These are phyloP conservation scores for Scytalidium lignicola DNA, from an alignment of 2,329 filamentous ascomycete genomes.

Conservation along the genomic window DNA sequence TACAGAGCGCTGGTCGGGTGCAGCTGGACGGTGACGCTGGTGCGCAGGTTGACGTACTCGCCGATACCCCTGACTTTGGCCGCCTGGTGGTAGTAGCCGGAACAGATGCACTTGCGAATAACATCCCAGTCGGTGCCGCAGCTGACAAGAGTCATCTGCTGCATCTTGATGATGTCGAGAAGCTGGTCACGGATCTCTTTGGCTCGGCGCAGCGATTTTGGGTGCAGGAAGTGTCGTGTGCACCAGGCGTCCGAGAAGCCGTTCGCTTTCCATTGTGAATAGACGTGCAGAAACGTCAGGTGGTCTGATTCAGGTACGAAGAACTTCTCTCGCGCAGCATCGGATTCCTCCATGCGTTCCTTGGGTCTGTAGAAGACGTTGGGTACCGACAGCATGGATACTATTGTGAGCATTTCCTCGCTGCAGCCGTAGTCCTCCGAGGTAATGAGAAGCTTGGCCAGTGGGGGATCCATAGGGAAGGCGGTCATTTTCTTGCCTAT, in stretches of 20 bases:
- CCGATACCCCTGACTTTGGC: constrained; percentile 94
- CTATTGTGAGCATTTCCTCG: constrained; percentile 97
- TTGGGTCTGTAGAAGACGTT: constrained; percentile 96
- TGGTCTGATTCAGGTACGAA: constrained; percentile 98
- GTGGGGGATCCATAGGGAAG: constrained; percentile 95
- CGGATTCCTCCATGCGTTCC: constrained; percentile 93
- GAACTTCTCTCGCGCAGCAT: constrained; percentile 93
- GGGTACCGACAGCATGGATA: constrained; percentile 95
- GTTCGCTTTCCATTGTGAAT: constrained; percentile 91
- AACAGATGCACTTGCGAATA: constrained; percentile 93
- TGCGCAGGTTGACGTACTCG: constrained; percentile 95
- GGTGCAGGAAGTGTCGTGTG: constrained; percentile 84
- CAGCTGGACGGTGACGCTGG: constrained; percentile 87
- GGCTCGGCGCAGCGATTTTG: constrained; percentile 86
- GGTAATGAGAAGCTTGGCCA: constrained; percentile 92
- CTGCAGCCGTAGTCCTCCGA: constrained; percentile 86
- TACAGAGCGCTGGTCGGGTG: constrained; percentile 94
- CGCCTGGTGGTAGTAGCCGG: constrained; percentile 96
- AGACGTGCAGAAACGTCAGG: constrained; percentile 91
- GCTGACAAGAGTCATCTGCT: constrained; percentile 81
- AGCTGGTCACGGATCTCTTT: constrained; percentile 95
- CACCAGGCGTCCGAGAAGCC: constrained; percentile 90
- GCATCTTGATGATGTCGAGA: constrained; percentile 86
- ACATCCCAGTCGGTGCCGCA: constrained; percentile 97
- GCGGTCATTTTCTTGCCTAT: constrained; percentile 92